Percentiles rank a stretch among this genome's conserved stretches.
Evolutionary conservation across 352 stramenopile genomes (phyloP).

Genomic region (Phytophthora sansomeana): DNA sequence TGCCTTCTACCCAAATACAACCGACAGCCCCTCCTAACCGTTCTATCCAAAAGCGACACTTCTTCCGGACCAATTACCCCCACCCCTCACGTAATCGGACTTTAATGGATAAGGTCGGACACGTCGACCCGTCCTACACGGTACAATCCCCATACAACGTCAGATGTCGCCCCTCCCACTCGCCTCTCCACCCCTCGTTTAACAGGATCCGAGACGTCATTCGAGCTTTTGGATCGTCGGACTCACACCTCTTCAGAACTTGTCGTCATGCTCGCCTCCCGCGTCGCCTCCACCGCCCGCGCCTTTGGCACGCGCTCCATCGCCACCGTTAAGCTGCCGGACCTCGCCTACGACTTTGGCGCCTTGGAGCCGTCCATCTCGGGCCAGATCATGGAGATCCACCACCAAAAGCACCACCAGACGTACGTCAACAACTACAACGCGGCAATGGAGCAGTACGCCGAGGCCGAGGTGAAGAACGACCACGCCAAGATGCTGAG

Average conservation of each 20-base stretch:
- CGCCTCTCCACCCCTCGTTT: constrained; percentile 27
- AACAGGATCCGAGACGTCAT: constrained; percentile 19
- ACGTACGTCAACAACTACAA: constrained; percentile 98
- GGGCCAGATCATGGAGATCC: constrained; percentile 93
- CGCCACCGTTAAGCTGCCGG: constrained; percentile 80
- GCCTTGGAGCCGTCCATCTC: constrained; percentile 90
- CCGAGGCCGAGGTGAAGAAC: constrained; percentile 83
- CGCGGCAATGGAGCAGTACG: constrained; percentile 93
- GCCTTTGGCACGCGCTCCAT: constrained; percentile 49
- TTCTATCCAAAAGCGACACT: not conserved
- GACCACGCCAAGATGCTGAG: constrained; percentile 94
- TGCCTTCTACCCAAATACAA: too few species aligned
- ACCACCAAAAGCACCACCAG: constrained; percentile 98
- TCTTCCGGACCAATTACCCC: constrained; percentile 9
- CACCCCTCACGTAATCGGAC: constrained; percentile 16
- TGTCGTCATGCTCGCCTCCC: constrained; percentile 34
- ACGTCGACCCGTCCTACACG: not conserved
- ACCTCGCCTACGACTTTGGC: constrained; percentile 89
- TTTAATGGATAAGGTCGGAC: constrained; percentile 29
- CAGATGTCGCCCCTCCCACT: constrained; percentile 27
- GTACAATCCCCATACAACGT: constrained; percentile 9
- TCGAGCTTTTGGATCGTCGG: constrained; percentile 40
- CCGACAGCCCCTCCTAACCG: not conserved
- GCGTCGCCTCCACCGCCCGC: constrained; percentile 21
- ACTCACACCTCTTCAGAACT: constrained; percentile 2